Base-by-base conservation (phyloP, 768 basidiomycete species). In the Hericium erinaceus region DNA sequence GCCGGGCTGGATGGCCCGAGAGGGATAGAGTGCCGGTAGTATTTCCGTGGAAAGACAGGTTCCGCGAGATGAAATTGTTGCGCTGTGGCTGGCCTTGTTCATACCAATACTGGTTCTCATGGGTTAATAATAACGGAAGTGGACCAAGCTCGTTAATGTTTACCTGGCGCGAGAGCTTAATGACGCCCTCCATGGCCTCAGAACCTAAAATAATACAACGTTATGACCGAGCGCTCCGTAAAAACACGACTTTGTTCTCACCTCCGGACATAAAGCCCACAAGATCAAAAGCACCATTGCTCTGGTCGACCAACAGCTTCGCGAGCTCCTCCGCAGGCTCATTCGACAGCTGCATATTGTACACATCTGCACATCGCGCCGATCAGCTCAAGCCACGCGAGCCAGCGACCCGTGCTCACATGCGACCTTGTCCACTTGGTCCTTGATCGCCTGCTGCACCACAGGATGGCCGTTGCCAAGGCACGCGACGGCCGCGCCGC, bases 131-230 rank as follows among this genome's bases (percentile, higher is more conserved):
- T 33, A 10, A 33, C 2, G 9, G 63, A 33, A 10, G 1, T 10
- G 9, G 9, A 33, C 2, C 33, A 33, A 6, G 2, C 33, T 33
- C 9, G 33, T 33, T 10, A 8, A 33, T 33, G 33, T 72, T 13
- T 65, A 87, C 86, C 74, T 92, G 91, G 64, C 85, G 80, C 33
- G 84, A 81, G 2, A 91, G 77, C 70, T 95, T 95, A 56, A 93
- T 76, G n/a, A 82, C 85, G 57, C 82, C 80, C 61, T 95, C 92
- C 87, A 92, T 89, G 0, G 92, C 91, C 69, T 95, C 92, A 2
- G 91, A 87, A 51, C 91, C 90, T 92, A 55, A 26, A 51, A 38
- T 49, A 57, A 7, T 33, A 46, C 40, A 1, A 24, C 39, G 12
- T 18, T 2, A 4, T 24, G 3, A 38, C 10, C 12, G 11, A 37